Evolutionary conservation across 352 stramenopile species (phyloP), one percentile per base, ranked within the genome.

Genomic region (Phytopythium sindhum): DNA sequence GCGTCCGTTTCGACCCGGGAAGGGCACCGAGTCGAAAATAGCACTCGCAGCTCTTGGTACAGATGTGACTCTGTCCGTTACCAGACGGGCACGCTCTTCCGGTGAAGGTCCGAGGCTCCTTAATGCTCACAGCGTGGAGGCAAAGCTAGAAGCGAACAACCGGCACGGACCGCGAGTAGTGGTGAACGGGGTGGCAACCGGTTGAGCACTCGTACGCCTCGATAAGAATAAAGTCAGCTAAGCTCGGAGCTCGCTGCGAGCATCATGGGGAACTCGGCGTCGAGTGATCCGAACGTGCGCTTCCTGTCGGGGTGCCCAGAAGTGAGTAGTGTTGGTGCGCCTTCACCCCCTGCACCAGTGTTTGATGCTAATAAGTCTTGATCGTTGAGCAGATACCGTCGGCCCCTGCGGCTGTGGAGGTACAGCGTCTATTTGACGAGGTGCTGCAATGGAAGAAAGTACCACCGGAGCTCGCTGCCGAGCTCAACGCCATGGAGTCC

Each of bases 241-340:
- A 19, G n/a, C 21, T 50, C n/a, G 2, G 24, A 53, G 52, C 35
- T 58, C 35, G 12, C 23, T 45, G 42, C 37, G 14, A 33, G 44
- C 29, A 61, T 4, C 41, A 92, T 92, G 84, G 80, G 81, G 3
- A 88, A 88, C 51, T 60, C 64, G 5, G 52, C 63, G 31, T 90
- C 79, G 10, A 80, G 53, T 26, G 69, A 71, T 15, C 53, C 56
- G 23, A 65, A 68, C 31, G 72, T 80, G 19, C 75, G 73, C 23
- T 90, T 87, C 56, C 72, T 90, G 23, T 75, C 74, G n/a, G 75
- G 73, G 52, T 89, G 81, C 28, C 81, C 80, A 23, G 60, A 84
- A 69, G 83, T 91, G 64, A 10, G 68, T 65, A 28, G 29, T 26
- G 4, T 31, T 12, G 14, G 11, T n/a, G 5, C 14, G 31, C 26